phyloP scores from a whole-genome alignment of 2,329 filamentous ascomycete genomes.

The Zymoseptoria ardabiliae region DNA sequence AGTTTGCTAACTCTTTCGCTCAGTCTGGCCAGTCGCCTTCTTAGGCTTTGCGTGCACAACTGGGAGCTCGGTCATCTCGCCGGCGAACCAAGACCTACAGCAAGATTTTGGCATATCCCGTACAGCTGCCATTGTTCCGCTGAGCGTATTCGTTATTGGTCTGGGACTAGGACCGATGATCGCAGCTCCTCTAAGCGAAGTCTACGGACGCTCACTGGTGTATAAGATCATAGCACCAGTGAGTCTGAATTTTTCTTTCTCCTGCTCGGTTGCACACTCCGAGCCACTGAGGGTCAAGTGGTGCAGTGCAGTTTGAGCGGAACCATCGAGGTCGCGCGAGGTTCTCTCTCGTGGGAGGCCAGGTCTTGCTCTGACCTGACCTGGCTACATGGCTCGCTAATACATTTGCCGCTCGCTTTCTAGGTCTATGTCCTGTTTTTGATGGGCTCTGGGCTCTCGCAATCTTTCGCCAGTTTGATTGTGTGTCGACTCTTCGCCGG shows the following conservation, averaged over 20 bases:
- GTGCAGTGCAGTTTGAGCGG: no score
- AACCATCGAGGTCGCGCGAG: no score
- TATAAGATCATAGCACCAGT: constrained; percentile 29
- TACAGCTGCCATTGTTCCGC: constrained; percentile 51
- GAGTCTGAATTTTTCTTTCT: not conserved
- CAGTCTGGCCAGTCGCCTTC: constrained; percentile 12
- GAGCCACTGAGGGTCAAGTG: no score
- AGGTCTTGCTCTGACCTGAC: constrained; percentile 52
- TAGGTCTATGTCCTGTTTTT: constrained; percentile 30
- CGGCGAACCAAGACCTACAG: constrained; percentile 16
- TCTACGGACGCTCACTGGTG: constrained; percentile 29
- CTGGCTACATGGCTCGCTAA: constrained; percentile 59
- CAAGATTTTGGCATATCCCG: constrained; percentile 46
- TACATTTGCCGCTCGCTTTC: constrained; percentile 35
- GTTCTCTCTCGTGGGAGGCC: constrained; percentile 10
- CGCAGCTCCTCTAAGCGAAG: constrained; percentile 32
- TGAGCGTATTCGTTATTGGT: constrained; percentile 49
- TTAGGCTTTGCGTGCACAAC: constrained; percentile 22
- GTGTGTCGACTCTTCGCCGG: constrained; percentile 44
- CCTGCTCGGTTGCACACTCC: no score
- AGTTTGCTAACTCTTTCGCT: not conserved
- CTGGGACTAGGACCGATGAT: constrained; percentile 63
- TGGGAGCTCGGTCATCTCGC: constrained; percentile 20
- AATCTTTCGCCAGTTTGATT: constrained; percentile 18
- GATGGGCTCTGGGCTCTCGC: constrained; percentile 24